Percentiles rank a stretch among this genome's conserved stretches.
These are phyloP conservation scores for Pseudoscleropodium purum DNA, from an alignment of 225 moss, liverwort and hornwort species.

Conservation along the genomic window DNA sequence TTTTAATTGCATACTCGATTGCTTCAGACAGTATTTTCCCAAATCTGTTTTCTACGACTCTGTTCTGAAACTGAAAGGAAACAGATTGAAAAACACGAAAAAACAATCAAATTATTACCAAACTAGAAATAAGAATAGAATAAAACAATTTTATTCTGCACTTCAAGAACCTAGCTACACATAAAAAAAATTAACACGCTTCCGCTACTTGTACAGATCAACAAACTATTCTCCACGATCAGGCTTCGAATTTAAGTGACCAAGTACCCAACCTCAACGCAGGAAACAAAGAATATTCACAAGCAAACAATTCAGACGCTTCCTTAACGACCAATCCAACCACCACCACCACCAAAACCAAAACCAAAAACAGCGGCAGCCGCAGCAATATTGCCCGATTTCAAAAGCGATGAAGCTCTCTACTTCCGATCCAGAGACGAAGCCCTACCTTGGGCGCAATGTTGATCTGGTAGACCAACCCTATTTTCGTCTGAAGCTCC, in stretches of 20 bases:
- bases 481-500: slow-evolving; percentile 65
- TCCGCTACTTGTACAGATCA: not conserved
- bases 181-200: not conserved
- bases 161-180: not conserved
- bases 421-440: not conserved
- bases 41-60: not conserved
- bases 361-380: not conserved
- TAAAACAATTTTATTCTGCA: not conserved
- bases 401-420: not conserved
- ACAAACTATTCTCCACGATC: not conserved
- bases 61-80: not conserved
- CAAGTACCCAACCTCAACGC: not conserved
- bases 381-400: not conserved
- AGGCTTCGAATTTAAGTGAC: not conserved
- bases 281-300: not conserved
- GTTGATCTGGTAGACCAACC: slow-evolving; percentile 77
- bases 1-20: not conserved
- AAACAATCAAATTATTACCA: not conserved
- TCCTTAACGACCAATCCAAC: not conserved
- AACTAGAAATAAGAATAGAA: not conserved
- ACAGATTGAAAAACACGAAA: not conserved
- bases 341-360: not conserved
- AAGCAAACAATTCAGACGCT: not conserved
- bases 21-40: not conserved
- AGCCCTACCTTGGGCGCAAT: slow-evolving; percentile 51